These are phyloP conservation scores for Talaromyces sp. DNA, from an alignment of 2,329 filamentous ascomycete genomes.

Conservation along the genomic window DNA sequence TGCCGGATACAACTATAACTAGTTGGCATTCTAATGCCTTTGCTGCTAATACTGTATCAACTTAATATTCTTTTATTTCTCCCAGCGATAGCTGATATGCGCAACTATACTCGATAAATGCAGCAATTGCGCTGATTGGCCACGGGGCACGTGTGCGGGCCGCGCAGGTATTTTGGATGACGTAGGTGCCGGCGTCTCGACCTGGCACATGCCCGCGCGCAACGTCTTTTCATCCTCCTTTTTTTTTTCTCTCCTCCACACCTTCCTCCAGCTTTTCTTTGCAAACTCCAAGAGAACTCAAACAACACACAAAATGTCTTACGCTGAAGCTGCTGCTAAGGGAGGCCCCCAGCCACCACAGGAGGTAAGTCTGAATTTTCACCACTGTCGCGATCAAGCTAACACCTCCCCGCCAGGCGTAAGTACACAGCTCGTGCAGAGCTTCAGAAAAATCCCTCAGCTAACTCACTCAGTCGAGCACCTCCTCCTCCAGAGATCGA, in stretches of 20 bases:
- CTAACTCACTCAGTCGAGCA: slow-evolving; percentile 27
- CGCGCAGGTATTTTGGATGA: background rate
- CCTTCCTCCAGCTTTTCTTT: background rate
- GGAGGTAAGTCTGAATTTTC: slow-evolving; percentile 30
- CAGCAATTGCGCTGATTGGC: background rate
- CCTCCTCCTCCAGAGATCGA: slow-evolving; percentile 33
- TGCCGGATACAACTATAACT: background rate
- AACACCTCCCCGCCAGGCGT: slow-evolving; percentile 2
- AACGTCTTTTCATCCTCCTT: background rate
- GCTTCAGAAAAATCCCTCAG: background rate
- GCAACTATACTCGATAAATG: background rate
- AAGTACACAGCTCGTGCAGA: background rate
- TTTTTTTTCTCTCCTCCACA: background rate
- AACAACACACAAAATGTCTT: slow-evolving; percentile 33
- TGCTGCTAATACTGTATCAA: background rate
- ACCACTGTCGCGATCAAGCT: background rate
- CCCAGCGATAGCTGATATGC: background rate
- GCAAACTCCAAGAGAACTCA: background rate
- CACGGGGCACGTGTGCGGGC: background rate
- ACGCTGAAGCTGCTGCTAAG: slow-evolving; percentile 43
- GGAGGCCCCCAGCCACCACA: slow-evolving; percentile 42
- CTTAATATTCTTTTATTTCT: too few relatives aligned
- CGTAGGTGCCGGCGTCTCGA: slow-evolving; percentile 49
- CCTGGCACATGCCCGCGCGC: background rate
- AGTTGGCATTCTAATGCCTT: background rate